Percentiles rank a stretch among this genome's conserved stretches.
phyloP scores from a whole-genome alignment of 2,329 filamentous ascomycete genomes.

The Helotiales sp. region DNA sequence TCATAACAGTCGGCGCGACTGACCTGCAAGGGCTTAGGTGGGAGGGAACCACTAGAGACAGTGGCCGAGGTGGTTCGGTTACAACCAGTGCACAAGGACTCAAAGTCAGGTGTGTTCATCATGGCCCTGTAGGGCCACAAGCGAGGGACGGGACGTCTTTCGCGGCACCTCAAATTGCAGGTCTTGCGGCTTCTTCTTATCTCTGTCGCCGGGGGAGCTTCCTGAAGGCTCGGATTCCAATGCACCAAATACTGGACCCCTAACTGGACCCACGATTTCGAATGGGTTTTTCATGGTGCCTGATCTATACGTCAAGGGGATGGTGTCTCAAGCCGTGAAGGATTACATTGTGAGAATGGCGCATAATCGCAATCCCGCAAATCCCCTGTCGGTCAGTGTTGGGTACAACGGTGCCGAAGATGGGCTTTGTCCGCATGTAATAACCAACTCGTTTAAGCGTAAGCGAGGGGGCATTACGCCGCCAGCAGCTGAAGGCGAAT shows the following conservation, averaged over 20 bases:
- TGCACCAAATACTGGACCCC: background rate
- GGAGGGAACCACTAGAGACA: background rate
- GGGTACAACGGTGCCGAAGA: slow-evolving; percentile 16
- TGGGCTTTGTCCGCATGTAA: background rate
- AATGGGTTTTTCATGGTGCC: background rate
- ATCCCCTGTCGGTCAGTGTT: background rate
- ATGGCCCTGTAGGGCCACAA: too few relatives aligned
- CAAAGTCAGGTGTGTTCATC: too few relatives aligned
- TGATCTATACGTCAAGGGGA: slow-evolving; percentile 14
- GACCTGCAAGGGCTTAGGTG: background rate
- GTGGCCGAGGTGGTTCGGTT: background rate
- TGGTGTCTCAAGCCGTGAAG: slow-evolving; percentile 2
- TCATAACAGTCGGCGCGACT: slow-evolving; percentile 18
- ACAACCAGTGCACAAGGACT: slow-evolving; percentile 1
- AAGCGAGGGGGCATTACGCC: background rate
- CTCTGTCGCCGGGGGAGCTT: background rate
- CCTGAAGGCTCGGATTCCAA: background rate
- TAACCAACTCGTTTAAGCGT: background rate
- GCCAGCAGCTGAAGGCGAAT: background rate
- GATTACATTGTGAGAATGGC: slow-evolving; percentile 2
- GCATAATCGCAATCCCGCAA: background rate
- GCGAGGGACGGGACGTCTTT: slow-evolving; percentile 4
- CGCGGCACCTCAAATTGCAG: slow-evolving; percentile 10
- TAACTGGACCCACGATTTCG: background rate
- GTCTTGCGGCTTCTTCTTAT: slow-evolving; percentile 14